Evolutionary conservation across 805 yeast genomes (phyloP), one percentile per base, ranked within the genome.

Genomic region (Ogataea naganishii): DNA sequence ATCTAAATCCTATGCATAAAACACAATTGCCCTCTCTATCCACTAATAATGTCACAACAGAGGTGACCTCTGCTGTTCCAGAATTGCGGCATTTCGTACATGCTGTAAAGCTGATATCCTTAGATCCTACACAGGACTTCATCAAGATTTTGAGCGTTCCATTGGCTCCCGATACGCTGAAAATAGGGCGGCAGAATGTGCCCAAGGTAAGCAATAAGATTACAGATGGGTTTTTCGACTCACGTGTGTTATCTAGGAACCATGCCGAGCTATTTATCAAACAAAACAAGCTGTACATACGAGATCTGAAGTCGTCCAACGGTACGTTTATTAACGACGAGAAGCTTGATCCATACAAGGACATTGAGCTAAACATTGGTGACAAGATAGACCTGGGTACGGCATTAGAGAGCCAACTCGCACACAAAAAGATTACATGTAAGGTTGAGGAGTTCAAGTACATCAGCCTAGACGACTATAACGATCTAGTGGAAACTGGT

Each of bases 381-480:
- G 98, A 92, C 54, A 64, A 72, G n/a, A 67, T 92, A n/a, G 94
- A 89, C 46, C 60, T 92, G 32, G 99, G 99, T 1, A 85, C 94
- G 30, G 94, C 94, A 46, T 82, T 92, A 32, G 81, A 77, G 45
- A 56, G 60, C 24, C 71, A 66, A 34, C 53, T 75, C 40, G 72
- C 77, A 24, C 97, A 92, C 56, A 74, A 85, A 46, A 86, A 84
- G 49, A 92, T 92, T 31, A 75, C 88, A 33, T 92, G 95, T 19
- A 63, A 66, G 30, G 80, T 92, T 11, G 94, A 83, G 27, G 78
- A 78, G 35, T 72, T 88, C 32, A 67, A 75, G 29, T 67, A 80
- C 22, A 60, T 75, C 41, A 62, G 69, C 24, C 58, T 70, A 20
- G 36, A 39, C 4, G 51, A 47, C 19, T 50, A 53, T 33, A 41